phyloP scores from a whole-genome alignment of 306 rosid species.

The Quercus dentata region DNA sequence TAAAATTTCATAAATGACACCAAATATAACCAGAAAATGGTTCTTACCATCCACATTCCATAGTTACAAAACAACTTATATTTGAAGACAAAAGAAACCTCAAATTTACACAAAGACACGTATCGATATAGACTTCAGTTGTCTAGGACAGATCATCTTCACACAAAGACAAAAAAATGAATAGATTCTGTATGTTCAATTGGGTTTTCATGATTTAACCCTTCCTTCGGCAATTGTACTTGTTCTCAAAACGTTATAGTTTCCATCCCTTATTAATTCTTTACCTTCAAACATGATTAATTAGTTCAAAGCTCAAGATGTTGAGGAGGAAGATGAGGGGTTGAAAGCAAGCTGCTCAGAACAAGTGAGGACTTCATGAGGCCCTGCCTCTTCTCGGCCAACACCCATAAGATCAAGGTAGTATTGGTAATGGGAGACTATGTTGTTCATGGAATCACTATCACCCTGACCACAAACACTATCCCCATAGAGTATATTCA shows the following conservation, averaged over 20 bases:
- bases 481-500: constrained; percentile 92
- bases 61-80: not conserved
- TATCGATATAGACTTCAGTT: not conserved
- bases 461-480: constrained; percentile 76
- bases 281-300: not conserved
- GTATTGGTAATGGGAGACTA: constrained; percentile 68
- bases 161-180: not conserved
- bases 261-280: constrained; percentile 20
- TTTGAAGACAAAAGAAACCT: not conserved
- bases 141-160: not conserved
- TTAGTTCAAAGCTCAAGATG: constrained; percentile 33
- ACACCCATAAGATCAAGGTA: constrained; percentile 85
- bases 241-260: not conserved
- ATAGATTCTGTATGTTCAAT: not conserved
- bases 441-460: constrained; percentile 70
- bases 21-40: constrained; percentile 4
- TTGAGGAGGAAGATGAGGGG: constrained; percentile 45
- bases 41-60: not conserved
- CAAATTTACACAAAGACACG: not conserved
- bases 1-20: not conserved
- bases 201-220: not conserved
- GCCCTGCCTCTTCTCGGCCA: constrained; percentile 66
- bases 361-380: constrained; percentile 59
- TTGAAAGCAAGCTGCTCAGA: constrained; percentile 75
- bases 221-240: not conserved